phyloP scores from a whole-genome alignment of 1,284 basidiomycete species.

The Phellinidium pouzarii region DNA sequence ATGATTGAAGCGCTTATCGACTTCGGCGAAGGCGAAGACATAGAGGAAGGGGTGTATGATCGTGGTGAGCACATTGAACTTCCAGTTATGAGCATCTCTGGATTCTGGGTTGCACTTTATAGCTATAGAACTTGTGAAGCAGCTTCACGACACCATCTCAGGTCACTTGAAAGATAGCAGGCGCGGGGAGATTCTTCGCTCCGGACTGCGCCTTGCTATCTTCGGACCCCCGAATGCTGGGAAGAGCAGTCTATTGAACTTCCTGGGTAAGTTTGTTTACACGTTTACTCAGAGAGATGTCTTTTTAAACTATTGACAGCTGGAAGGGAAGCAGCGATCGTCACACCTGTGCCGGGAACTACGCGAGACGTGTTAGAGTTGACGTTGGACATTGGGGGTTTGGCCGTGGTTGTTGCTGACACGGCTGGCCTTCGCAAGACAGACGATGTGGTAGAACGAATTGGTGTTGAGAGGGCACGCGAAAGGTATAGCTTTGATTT shows the following conservation, averaged over 20 bases:
- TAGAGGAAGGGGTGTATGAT: conserved; percentile 70
- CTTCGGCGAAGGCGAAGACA: conserved; percentile 84
- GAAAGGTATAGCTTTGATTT: conserved; percentile 50
- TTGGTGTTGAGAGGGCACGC: conserved; percentile 71
- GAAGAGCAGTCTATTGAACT: conserved; percentile 28
- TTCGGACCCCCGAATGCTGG: conserved; percentile 76
- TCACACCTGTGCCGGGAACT: conserved; percentile 80
- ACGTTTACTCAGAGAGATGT: background rate
- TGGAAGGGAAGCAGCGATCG: conserved; percentile 82
- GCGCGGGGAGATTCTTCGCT: conserved; percentile 77
- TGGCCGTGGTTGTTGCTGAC: conserved; percentile 75
- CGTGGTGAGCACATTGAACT: conserved; percentile 37
- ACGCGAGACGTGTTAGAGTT: conserved; percentile 82
- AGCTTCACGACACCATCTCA: conserved; percentile 45
- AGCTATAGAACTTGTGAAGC: conserved; percentile 44
- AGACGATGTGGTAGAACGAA: conserved; percentile 70
- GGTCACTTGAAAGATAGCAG: conserved; percentile 59
- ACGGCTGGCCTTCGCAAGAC: conserved; percentile 79
- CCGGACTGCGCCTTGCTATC: conserved; percentile 75
- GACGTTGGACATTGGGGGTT: conserved; percentile 78
- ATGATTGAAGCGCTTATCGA: conserved; percentile 84
- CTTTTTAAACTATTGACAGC: conserved; percentile 35
- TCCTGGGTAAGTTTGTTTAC: conserved; percentile 24
- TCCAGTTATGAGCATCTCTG: background rate
- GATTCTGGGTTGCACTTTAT: conserved; percentile 7